These are phyloP conservation scores for Xylaria sp. DNA, from an alignment of 2,329 filamentous ascomycete species.

Conservation along the genomic window DNA sequence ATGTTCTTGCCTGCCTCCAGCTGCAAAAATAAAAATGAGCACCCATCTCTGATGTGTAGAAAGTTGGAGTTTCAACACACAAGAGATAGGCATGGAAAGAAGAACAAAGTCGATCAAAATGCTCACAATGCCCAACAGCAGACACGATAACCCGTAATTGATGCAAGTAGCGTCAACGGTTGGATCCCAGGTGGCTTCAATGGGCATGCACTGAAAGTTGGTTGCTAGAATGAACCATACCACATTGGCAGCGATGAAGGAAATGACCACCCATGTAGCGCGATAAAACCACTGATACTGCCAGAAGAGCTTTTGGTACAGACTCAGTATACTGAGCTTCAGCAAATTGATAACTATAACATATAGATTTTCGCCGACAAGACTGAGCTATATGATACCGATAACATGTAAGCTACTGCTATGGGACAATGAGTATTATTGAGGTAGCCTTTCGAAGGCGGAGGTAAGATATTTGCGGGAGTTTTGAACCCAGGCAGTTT, in stretches of 20 bases:
- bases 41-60: conserved; percentile 9
- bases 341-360: background rate
- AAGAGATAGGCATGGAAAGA: conserved; percentile 22
- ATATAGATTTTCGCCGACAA: conserved; percentile 4
- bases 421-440: background rate
- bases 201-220: conserved; percentile 29
- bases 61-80: conserved; percentile 20
- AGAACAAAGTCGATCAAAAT: conserved; percentile 23
- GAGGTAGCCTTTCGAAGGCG: background rate
- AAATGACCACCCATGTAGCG: background rate
- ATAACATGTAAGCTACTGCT: background rate
- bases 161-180: conserved; percentile 15
- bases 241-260: background rate
- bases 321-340: conserved; percentile 6
- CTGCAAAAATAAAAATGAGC: conserved; percentile 21
- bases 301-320: conserved; percentile 1
- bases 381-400: background rate
- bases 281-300: background rate
- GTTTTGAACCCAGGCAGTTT: too few species aligned
- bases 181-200: conserved; percentile 22
- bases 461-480: too few species aligned
- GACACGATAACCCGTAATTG: conserved; percentile 17
- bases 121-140: conserved; percentile 20
- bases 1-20: conserved; percentile 21
- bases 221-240: conserved; percentile 1